phyloP scores from a whole-genome alignment of 2,329 filamentous ascomycete genomes.

The Lecanicillium sp. region DNA sequence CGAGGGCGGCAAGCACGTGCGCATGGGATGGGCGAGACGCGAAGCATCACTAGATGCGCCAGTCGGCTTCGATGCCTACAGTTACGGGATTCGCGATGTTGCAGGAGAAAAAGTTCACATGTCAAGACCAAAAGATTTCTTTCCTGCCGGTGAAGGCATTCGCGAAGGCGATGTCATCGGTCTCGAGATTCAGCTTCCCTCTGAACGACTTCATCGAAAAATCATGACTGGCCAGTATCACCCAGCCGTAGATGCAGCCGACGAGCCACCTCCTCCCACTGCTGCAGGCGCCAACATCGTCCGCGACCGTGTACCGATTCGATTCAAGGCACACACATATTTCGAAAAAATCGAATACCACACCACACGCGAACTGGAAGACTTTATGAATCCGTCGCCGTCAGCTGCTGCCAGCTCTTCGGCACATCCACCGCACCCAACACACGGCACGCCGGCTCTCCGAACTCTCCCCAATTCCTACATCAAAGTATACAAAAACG shows the following conservation, averaged over 20 bases:
- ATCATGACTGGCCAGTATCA: constrained; percentile 85
- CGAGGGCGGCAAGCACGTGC: constrained; percentile 58
- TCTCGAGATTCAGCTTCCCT: constrained; percentile 84
- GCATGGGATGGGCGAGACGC: constrained; percentile 78
- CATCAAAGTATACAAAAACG: constrained; percentile 92
- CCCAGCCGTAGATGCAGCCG: constrained; percentile 66
- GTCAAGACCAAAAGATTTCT: constrained; percentile 88
- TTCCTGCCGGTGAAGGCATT: constrained; percentile 70
- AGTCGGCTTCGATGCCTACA: constrained; percentile 85
- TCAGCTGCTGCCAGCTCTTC: constrained; percentile 38
- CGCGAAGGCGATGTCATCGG: constrained; percentile 90
- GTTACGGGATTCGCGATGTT: constrained; percentile 86
- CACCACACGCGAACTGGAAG: constrained; percentile 79
- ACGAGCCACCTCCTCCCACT: constrained; percentile 48
- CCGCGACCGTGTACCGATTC: constrained; percentile 88
- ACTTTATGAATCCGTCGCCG: constrained; percentile 66
- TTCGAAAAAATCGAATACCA: constrained; percentile 92
- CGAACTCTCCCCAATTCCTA: constrained; percentile 80
- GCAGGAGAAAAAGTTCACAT: constrained; percentile 89
- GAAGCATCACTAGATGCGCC: constrained; percentile 79
- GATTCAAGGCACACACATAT: constrained; percentile 88
- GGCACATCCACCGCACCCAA: constrained; percentile 59
- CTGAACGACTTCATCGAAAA: constrained; percentile 78
- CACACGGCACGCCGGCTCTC: constrained; percentile 66
- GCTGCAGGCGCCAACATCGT: constrained; percentile 73